A percentile compares a stretch with the other conserved stretches of the same genome.
Conservation (phyloP, 768 basidiomycete species). For the Tulasnella sp. region DNA sequence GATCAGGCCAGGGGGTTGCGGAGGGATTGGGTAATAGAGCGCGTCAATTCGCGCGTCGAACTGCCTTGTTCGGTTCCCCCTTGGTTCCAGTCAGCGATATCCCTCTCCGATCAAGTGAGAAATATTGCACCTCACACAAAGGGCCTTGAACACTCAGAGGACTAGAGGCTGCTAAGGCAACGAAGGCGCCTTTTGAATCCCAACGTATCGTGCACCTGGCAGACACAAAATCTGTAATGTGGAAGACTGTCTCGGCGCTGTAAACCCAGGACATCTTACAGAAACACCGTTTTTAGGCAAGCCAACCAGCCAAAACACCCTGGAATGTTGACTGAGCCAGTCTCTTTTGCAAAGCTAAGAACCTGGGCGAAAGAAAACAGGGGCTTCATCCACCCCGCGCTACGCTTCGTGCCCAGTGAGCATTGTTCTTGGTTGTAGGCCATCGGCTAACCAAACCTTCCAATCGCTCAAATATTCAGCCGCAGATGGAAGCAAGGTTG, state of each 20-base stretch:
- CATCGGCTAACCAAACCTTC: not conserved
- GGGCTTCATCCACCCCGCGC: constrained; percentile 50
- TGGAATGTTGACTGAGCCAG: constrained; percentile 26
- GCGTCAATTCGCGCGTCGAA: not conserved
- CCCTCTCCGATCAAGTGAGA: not conserved
- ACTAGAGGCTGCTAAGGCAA: no score
- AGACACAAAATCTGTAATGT: not conserved
- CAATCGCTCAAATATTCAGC: constrained; percentile 27
- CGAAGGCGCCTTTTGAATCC: no score
- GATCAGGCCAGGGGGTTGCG: constrained; percentile 6
- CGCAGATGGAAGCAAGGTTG: constrained; percentile 27
- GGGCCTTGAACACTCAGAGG: not conserved
- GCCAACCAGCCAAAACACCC: not conserved
- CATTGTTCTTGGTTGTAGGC: not conserved
- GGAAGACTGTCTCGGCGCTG: not conserved
- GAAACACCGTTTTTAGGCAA: not conserved
- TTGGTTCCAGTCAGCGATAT: not conserved
- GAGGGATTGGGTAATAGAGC: not conserved
- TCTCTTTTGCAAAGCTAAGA: constrained; percentile 38
- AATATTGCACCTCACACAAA: not conserved
- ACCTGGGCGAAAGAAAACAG: constrained; percentile 50
- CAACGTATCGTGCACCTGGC: not conserved
- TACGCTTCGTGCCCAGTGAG: constrained; percentile 48
- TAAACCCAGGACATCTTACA: not conserved
- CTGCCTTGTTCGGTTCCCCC: not conserved